These are phyloP conservation scores for Antitrichia curtipendula DNA, from an alignment of 225 moss, liverwort and hornwort genomes.

Conservation along the genomic window DNA sequence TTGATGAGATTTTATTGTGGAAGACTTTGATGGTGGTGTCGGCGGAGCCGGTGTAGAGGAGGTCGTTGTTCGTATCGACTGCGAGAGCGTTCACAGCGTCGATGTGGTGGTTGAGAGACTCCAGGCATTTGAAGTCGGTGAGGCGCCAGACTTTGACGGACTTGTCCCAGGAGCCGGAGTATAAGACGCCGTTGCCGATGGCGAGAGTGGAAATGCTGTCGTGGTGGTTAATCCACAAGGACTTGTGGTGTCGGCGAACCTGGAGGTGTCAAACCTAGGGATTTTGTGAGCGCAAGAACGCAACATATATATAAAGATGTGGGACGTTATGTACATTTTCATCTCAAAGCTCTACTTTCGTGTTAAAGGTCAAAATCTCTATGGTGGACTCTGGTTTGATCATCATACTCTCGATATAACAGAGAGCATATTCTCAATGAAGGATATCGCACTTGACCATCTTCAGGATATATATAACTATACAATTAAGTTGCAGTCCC, in stretches of 20 bases:
- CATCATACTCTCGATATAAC: background rate
- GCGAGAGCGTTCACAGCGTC: slow-evolving; percentile 39
- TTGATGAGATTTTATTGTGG: background rate
- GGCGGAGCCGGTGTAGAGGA: slow-evolving; percentile 42
- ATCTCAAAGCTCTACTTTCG: background rate
- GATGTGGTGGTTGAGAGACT: slow-evolving; percentile 29
- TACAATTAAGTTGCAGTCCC: background rate
- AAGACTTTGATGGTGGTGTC: slow-evolving; percentile 33
- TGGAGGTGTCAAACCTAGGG: background rate
- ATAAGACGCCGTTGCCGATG: slow-evolving; percentile 27
- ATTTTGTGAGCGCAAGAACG: background rate
- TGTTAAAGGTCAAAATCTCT: background rate
- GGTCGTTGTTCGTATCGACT: background rate
- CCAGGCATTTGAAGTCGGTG: slow-evolving; percentile 32
- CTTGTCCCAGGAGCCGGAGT: slow-evolving; percentile 55
- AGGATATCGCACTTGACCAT: background rate
- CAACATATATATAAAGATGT: background rate
- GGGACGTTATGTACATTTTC: too few species aligned
- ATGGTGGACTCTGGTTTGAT: background rate
- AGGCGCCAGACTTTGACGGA: slow-evolving; percentile 45
- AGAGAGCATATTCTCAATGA: background rate
- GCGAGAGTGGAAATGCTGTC: slow-evolving; percentile 37
- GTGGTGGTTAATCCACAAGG: slow-evolving; percentile 38
- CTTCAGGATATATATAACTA: background rate
- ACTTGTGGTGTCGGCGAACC: slow-evolving; percentile 37